Percentiles rank a stretch among this genome's conserved stretches.
Conservation (phyloP, 345 rosid species). For the Anacardium occidentale region DNA sequence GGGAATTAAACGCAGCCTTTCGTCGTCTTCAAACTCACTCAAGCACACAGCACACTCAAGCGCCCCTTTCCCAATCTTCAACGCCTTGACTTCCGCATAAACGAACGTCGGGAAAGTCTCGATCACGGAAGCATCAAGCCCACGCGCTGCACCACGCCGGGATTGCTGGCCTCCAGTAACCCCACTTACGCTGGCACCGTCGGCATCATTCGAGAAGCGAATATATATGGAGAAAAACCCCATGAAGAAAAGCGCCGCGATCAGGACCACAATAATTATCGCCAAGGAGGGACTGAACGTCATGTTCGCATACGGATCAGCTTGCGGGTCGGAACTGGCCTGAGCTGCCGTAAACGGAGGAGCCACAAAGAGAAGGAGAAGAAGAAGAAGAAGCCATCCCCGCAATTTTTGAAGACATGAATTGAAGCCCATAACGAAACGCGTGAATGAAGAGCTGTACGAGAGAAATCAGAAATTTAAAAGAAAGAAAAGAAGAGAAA, state of each 20-base stretch:
- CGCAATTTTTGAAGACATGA: too few relatives aligned
- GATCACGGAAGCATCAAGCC: constrained; percentile 48
- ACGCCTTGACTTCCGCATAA: constrained; percentile 54
- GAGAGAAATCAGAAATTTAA: not conserved
- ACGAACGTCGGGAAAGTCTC: constrained; percentile 56
- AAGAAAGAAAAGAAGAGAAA: constrained; percentile 14
- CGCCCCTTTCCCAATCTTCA: constrained; percentile 40
- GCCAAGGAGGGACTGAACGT: constrained; percentile 79
- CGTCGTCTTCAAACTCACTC: constrained; percentile 43
- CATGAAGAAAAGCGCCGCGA: constrained; percentile 77
- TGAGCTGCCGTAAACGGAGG: constrained; percentile 19
- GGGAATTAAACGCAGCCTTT: constrained; percentile 43
- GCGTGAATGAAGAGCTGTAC: not conserved
- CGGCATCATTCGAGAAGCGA: constrained; percentile 47
- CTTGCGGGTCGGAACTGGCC: constrained; percentile 18
- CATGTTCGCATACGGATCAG: constrained; percentile 26
- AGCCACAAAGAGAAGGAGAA: constrained; percentile 19
- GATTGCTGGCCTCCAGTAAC: constrained; percentile 10
- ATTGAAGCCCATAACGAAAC: not conserved
- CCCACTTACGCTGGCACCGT: constrained; percentile 22
- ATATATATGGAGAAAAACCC: constrained; percentile 86
- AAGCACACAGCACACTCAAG: constrained; percentile 60
- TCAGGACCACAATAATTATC: constrained; percentile 61
- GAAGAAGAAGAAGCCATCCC: not conserved
- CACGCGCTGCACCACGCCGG: constrained; percentile 42